These are phyloP conservation scores for Daldinia loculata DNA, from an alignment of 495 filamentous ascomycete species.

Conservation along the genomic window DNA sequence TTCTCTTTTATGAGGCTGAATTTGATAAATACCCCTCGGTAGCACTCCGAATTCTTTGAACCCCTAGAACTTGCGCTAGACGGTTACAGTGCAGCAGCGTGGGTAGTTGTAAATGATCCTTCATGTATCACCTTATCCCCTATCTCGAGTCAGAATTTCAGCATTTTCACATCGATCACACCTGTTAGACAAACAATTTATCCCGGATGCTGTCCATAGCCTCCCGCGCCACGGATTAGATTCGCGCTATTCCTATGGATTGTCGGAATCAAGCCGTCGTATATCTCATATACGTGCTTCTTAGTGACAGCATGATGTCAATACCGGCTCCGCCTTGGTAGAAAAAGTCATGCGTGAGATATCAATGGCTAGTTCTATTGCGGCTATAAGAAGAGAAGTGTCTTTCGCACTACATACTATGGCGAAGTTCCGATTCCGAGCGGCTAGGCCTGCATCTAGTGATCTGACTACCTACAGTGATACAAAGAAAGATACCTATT, in stretches of 20 bases:
- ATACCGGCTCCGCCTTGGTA: slow-evolving; percentile 18
- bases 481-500: background rate
- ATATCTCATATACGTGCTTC: slow-evolving; percentile 4
- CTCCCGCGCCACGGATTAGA: slow-evolving; percentile 16
- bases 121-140: background rate
- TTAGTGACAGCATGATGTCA: slow-evolving; percentile 26
- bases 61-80: slow-evolving; percentile 20
- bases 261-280: slow-evolving; percentile 9
- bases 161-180: background rate
- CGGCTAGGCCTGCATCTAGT: slow-evolving; percentile 5
- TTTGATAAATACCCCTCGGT: slow-evolving; percentile 22
- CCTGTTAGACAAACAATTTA: background rate
- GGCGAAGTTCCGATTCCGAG: slow-evolving; percentile 22
- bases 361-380: background rate
- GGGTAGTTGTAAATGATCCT: slow-evolving; percentile 6
- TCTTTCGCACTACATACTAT: slow-evolving; percentile 20
- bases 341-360: slow-evolving; percentile 18
- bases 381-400: background rate
- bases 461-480: background rate
- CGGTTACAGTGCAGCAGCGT: slow-evolving; percentile 26
- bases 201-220: background rate
- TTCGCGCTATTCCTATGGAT: slow-evolving; percentile 8
- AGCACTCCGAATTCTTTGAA: slow-evolving; percentile 16
- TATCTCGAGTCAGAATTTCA: background rate
- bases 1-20: slow-evolving; percentile 36